Evolutionary conservation across 2,329 filamentous ascomycete genomes (phyloP).

Genomic region (Pezicula rhizophila): DNA sequence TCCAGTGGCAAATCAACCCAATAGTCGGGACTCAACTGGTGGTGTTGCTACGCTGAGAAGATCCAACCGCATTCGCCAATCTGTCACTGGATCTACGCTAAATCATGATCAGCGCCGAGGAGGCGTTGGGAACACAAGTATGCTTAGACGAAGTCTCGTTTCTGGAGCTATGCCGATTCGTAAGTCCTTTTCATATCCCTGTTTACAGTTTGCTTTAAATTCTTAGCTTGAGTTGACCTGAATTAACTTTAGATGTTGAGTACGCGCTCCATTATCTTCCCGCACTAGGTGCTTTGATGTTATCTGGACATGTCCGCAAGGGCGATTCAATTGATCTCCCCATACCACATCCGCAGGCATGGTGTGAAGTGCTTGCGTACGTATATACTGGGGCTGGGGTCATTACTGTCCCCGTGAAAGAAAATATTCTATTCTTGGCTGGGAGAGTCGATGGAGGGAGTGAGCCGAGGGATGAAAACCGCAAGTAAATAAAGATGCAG

Average conservation of each 20-base stretch:
- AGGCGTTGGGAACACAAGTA: conserved; percentile 3
- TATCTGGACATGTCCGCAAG: conserved; percentile 44
- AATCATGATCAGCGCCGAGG: neutral
- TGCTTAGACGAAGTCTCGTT: conserved; percentile 1
- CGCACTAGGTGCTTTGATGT: conserved; percentile 47
- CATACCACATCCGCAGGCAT: conserved; percentile 49
- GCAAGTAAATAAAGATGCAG: too few relatives aligned
- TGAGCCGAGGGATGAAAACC: too few relatives aligned
- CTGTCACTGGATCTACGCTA: conserved; percentile 4
- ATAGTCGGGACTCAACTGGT: neutral
- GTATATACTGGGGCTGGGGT: conserved; percentile 46
- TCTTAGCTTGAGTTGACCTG: conserved; percentile 4
- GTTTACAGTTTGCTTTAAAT: conserved; percentile 6
- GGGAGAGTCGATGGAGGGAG: conserved; percentile 32
- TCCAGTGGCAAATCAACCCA: conserved; percentile 20
- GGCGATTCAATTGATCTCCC: conserved; percentile 53
- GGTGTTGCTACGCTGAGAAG: conserved; percentile 6
- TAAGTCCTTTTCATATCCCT: conserved; percentile 28
- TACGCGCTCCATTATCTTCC: conserved; percentile 45
- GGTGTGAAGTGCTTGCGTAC: conserved; percentile 48
- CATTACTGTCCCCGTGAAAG: conserved; percentile 38
- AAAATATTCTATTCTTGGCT: conserved; percentile 51
- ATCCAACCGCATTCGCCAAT: conserved; percentile 14
- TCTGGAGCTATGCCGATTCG: conserved; percentile 37
- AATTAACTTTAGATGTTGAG: conserved; percentile 34